These are phyloP conservation scores for Ophiostoma tasmaniense DNA, from an alignment of 2,329 filamentous ascomycete genomes.

Conservation along the genomic window DNA sequence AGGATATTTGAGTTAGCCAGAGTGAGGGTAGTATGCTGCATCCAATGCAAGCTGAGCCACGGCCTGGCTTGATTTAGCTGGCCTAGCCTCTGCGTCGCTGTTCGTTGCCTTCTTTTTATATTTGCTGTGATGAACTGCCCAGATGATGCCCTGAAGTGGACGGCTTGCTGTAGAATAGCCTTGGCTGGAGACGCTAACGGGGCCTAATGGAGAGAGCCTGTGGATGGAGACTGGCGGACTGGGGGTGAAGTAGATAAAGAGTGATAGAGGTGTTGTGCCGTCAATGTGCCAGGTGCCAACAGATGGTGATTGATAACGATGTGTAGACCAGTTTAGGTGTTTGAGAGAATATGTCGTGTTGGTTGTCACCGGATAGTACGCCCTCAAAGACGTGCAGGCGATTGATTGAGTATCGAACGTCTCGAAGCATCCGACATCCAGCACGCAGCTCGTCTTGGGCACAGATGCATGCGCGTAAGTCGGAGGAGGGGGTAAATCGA, in stretches of 20 bases:
- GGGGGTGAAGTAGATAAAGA: background rate
- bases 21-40: background rate
- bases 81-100: background rate
- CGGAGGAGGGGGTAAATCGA: background rate
- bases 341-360: background rate
- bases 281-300: background rate
- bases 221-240: background rate
- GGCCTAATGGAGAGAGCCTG: background rate
- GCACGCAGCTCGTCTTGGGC: constrained; percentile 9
- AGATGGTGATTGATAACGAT: background rate
- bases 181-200: constrained; percentile 12
- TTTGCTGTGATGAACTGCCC: background rate
- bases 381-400: background rate
- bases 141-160: background rate
- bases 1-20: background rate
- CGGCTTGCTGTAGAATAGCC: constrained; percentile 8
- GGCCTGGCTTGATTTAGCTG: background rate
- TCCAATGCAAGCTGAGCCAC: background rate
- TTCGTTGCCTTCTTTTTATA: background rate
- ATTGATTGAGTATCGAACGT: background rate
- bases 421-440: background rate
- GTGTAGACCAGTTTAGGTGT: background rate
- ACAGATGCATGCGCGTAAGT: constrained; percentile 12
- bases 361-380: background rate
- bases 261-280: background rate